Evolutionary conservation across 2,329 filamentous ascomycete genomes (phyloP).

Genomic region (Aspergillus fumigatus): DNA sequence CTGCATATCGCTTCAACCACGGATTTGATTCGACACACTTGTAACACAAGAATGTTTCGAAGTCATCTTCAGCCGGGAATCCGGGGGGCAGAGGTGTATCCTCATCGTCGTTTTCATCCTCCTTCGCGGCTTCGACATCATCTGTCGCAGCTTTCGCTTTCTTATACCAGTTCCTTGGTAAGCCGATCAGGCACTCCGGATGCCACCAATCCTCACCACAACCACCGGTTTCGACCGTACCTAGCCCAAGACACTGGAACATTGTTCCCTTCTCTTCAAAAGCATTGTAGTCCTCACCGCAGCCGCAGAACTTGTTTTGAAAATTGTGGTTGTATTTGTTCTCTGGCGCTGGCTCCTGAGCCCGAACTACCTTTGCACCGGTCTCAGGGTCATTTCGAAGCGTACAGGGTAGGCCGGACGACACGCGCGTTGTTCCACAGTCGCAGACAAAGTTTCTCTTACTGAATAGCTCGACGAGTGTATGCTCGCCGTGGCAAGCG

Average conservation of each 20-base stretch:
- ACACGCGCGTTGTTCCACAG: constrained; percentile 81
- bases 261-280: constrained; percentile 91
- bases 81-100: constrained; percentile 70
- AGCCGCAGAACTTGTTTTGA: constrained; percentile 85
- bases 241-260: constrained; percentile 92
- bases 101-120: constrained; percentile 44
- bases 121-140: constrained; percentile 17
- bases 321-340: constrained; percentile 98
- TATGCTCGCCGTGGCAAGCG: constrained; percentile 92
- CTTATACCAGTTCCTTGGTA: constrained; percentile 63
- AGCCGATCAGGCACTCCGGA: constrained; percentile 81
- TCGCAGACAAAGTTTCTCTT: constrained; percentile 97
- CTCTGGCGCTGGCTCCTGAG: constrained; percentile 61
- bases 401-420: constrained; percentile 65
- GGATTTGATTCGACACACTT: constrained; percentile 84
- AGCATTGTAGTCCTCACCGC: constrained; percentile 80
- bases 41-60: constrained; percentile 88
- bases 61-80: constrained; percentile 84
- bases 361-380: constrained; percentile 73
- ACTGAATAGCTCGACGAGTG: constrained; percentile 88
- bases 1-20: constrained; percentile 88
- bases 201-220: constrained; percentile 99
- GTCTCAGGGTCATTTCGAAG: constrained; percentile 69
- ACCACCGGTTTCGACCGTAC: constrained; percentile 72
- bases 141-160: constrained; percentile 17